Evolutionary conservation across 768 basidiomycete species (phyloP), one percentile per base, ranked within the genome.

Genomic region (Leucocoprinus leucothites): DNA sequence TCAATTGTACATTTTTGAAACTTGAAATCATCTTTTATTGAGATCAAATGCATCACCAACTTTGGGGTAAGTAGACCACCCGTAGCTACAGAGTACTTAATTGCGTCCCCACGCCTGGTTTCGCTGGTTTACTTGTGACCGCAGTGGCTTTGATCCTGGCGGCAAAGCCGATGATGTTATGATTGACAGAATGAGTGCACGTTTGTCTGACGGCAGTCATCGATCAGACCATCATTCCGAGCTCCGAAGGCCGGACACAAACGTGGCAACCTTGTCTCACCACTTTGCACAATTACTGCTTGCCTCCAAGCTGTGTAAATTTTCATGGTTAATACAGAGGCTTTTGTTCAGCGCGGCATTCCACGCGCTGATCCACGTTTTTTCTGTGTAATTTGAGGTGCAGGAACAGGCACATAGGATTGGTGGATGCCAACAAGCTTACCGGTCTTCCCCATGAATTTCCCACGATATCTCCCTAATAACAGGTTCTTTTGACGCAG

Each of bases 401-500:
- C 9, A 41, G 31, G 13, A 21, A 28, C 18, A 14, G 31, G 47
- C 18, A 36, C 31, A 5, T 34, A 45, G 13, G 21, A 25, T 45
- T 24, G n/a, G 13, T 44, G 42, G 57, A 11, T 11, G 31, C 31
- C 6, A 31, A 5, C 5, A 38, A 8, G 6, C 9, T 13, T 9
- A n/a, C 60, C 60, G 60, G 60, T 51, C 51, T 50, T 44, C 38
- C 36, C 61, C 63, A 56, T 48, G 28, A 18, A 19, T 47, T 59
- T 61, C 60, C 58, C 63, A 62, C 61, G 63, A 21, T 52, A 45
- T 43, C 40, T 46, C 38, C 57, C 57, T 59, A 52, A 57, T 61
- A 58, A 60, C 53, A 31, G 31, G 31, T 31, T 31, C 31, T 31
- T 31, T 31, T 22, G 31, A 26, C 36, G 21, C 42, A 26, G 13